Evolutionary conservation across 805 yeast genomes (phyloP).

Genomic region (Pichia heedii): DNA sequence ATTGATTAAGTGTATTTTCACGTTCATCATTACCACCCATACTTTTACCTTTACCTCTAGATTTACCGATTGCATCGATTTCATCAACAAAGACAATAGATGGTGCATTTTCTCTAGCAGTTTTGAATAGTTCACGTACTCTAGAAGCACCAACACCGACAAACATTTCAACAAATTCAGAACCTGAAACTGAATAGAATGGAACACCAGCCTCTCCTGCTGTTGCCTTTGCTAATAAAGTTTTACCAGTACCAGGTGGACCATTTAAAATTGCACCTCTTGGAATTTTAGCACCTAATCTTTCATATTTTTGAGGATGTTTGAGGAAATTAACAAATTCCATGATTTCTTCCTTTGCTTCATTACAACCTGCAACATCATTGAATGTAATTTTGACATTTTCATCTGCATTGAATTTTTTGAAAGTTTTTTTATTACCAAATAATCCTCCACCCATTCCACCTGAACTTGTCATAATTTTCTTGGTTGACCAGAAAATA

Average conservation of each 20-base stretch:
- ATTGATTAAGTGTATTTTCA: slow-evolving; percentile 85
- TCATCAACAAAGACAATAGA: slow-evolving; percentile 88
- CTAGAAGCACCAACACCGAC: slow-evolving; percentile 95
- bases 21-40: slow-evolving; percentile 88
- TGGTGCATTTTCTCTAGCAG: slow-evolving; percentile 86
- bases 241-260: slow-evolving; percentile 97
- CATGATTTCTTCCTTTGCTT: slow-evolving; percentile 91
- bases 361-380: slow-evolving; percentile 94
- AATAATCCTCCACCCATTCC: slow-evolving; percentile 52
- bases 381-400: slow-evolving; percentile 74
- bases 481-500: slow-evolving; percentile 52
- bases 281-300: slow-evolving; percentile 88
- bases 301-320: slow-evolving; percentile 76
- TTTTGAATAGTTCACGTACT: slow-evolving; percentile 85
- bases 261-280: slow-evolving; percentile 92
- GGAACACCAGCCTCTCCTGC: slow-evolving; percentile 98
- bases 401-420: slow-evolving; percentile 72
- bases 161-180: slow-evolving; percentile 95
- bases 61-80: slow-evolving; percentile 93
- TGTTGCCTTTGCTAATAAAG: slow-evolving; percentile 85
- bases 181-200: slow-evolving; percentile 82
- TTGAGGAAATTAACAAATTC: slow-evolving; percentile 87
- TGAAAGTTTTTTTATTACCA: slow-evolving; percentile 71
- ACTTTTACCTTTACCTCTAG: slow-evolving; percentile 60
- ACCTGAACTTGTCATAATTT: slow-evolving; percentile 46